phyloP scores from a whole-genome alignment of 2,329 filamentous ascomycete species.

The Neurospora sp. region DNA sequence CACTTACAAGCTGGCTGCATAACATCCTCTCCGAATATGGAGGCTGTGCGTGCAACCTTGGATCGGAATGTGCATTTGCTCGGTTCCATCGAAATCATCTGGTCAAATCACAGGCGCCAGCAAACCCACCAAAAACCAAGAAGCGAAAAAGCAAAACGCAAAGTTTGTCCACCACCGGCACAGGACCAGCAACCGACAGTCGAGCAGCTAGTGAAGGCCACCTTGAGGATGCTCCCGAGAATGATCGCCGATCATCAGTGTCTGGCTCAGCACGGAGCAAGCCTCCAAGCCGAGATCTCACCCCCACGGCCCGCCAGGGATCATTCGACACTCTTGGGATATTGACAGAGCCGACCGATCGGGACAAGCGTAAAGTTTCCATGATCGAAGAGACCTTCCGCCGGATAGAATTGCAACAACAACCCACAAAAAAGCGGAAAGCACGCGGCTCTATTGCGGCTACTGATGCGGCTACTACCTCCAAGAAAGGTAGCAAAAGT shows the following conservation, averaged over 20 bases:
- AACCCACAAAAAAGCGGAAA: conserved; percentile 50
- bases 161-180: conserved; percentile 51
- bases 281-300: conserved; percentile 55
- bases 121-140: conserved; percentile 36
- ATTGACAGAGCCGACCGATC: conserved; percentile 53
- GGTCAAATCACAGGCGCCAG: conserved; percentile 32
- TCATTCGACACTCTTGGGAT: conserved; percentile 51
- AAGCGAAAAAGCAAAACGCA: conserved; percentile 42
- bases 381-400: conserved; percentile 56
- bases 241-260: conserved; percentile 40
- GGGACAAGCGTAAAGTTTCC: conserved; percentile 57
- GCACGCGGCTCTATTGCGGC: conserved; percentile 45
- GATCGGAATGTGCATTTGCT: conserved; percentile 52
- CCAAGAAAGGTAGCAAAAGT: conserved; percentile 21
- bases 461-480: conserved; percentile 24
- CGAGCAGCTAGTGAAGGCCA: conserved; percentile 55
- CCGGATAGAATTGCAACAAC: conserved; percentile 47
- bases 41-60: conserved; percentile 65
- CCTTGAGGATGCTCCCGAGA: conserved; percentile 43
- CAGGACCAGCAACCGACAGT: conserved; percentile 52
- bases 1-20: conserved; percentile 55
- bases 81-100: conserved; percentile 53
- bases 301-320: conserved; percentile 47
- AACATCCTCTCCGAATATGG: conserved; percentile 68
- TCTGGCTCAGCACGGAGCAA: conserved; percentile 52